phyloP scores from a whole-genome alignment of 2,329 filamentous ascomycete genomes.

The Alternaria panax region DNA sequence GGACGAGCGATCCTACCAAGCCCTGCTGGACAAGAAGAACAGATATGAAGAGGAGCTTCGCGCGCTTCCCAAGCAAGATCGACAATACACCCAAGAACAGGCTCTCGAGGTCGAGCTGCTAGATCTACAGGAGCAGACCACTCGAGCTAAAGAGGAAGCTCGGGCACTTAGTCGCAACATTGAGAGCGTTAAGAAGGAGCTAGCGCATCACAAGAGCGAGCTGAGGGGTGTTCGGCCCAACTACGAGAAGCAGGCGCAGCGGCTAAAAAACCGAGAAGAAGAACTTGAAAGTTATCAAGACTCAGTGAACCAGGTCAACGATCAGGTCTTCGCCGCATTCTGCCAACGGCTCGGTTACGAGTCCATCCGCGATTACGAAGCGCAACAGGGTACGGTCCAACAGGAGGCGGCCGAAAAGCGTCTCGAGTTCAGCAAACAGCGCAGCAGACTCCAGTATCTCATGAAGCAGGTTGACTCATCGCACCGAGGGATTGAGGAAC shows the following conservation, averaged over 20 bases:
- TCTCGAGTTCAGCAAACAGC: conserved; percentile 83
- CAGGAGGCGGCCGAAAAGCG: conserved; percentile 89
- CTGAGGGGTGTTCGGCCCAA: conserved; percentile 80
- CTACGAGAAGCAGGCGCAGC: conserved; percentile 73
- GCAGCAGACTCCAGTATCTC: conserved; percentile 66
- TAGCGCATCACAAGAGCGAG: conserved; percentile 75
- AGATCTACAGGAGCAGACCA: conserved; percentile 78
- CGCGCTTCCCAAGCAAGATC: conserved; percentile 79
- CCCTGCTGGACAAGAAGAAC: conserved; percentile 76
- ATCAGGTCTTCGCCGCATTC: conserved; percentile 85
- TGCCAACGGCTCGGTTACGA: conserved; percentile 86
- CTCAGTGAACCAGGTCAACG: conserved; percentile 81
- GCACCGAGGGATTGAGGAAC: conserved; percentile 71
- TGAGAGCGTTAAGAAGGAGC: conserved; percentile 81
- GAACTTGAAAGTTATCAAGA: conserved; percentile 64
- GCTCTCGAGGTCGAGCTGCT: conserved; percentile 78
- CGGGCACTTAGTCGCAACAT: conserved; percentile 82
- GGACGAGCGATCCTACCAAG: conserved; percentile 88
- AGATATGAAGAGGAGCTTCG: conserved; percentile 80
- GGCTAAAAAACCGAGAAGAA: conserved; percentile 68
- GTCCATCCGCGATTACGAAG: conserved; percentile 91
- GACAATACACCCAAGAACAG: conserved; percentile 80
- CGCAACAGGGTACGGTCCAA: conserved; percentile 89
- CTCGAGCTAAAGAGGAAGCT: conserved; percentile 76
- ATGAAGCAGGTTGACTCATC: conserved; percentile 73